These are phyloP conservation scores for Trametes hirsuta DNA, from an alignment of 1,284 basidiomycete species.

Conservation along the genomic window DNA sequence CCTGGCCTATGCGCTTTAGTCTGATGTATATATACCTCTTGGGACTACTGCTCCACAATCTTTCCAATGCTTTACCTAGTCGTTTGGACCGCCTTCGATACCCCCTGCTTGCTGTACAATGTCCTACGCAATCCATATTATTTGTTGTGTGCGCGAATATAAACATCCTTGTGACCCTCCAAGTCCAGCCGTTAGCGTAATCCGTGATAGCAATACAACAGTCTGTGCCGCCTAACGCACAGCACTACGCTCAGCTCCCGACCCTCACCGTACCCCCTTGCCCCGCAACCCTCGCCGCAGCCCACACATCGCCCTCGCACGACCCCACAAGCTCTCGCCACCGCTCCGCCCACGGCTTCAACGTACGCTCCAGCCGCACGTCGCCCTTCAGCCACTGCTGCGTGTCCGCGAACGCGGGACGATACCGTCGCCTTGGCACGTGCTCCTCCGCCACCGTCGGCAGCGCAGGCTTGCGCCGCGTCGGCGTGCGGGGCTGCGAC, in stretches of 20 bases:
- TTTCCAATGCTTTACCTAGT: no score
- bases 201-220: no score
- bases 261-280: not conserved
- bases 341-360: slow-evolving; percentile 23
- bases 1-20: not conserved
- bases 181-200: no score
- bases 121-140: no score
- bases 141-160: no score
- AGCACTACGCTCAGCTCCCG: not conserved
- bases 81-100: no score
- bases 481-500: slow-evolving; percentile 12
- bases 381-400: slow-evolving; percentile 33
- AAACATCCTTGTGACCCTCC: no score
- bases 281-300: slow-evolving; percentile 16
- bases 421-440: slow-evolving; percentile 18
- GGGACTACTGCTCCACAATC: no score
- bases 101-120: no score
- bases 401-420: slow-evolving; percentile 31
- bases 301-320: slow-evolving; percentile 23
- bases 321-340: slow-evolving; percentile 22
- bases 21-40: no score
- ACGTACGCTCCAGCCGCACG: slow-evolving; percentile 27
- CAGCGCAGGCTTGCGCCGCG: slow-evolving; percentile 1
- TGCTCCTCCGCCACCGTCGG: slow-evolving; percentile 19
- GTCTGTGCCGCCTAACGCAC: no score